These are phyloP conservation scores for Metarhizium rileyi DNA, from an alignment of 2,329 filamentous ascomycete genomes.

Conservation along the genomic window DNA sequence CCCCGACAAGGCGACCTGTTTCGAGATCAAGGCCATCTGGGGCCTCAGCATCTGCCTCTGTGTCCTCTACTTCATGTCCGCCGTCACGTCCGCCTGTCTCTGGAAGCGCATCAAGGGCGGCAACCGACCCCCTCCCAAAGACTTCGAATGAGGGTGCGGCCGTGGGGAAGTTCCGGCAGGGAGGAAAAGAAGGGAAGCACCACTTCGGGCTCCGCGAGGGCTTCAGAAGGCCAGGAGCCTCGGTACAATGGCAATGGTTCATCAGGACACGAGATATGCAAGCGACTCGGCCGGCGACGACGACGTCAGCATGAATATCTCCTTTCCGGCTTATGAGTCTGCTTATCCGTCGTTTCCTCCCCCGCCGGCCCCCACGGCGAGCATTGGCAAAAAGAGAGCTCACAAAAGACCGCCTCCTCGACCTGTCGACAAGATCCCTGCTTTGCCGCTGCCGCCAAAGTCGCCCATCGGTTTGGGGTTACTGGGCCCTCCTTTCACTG, in stretches of 20 bases:
- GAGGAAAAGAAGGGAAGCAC: background rate
- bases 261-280: conserved; percentile 20
- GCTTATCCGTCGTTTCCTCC: conserved; percentile 20
- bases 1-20: conserved; percentile 55
- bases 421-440: conserved; percentile 19
- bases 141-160: conserved; percentile 41
- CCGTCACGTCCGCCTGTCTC: conserved; percentile 47
- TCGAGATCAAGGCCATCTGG: conserved; percentile 82
- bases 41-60: conserved; percentile 72
- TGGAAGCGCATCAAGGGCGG: conserved; percentile 48
- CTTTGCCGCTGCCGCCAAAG: conserved; percentile 14
- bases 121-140: conserved; percentile 28
- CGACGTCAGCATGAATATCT: conserved; percentile 17
- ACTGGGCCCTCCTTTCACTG: conserved; percentile 7
- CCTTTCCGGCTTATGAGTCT: conserved; percentile 7
- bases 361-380: conserved; percentile 25
- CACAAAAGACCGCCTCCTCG: conserved; percentile 14
- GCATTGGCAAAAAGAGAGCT: conserved; percentile 15
- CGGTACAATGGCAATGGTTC: conserved; percentile 27
- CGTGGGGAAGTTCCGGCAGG: conserved; percentile 25
- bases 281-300: conserved; percentile 22
- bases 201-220: conserved; percentile 9
- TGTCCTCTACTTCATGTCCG: conserved; percentile 57
- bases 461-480: conserved; percentile 2
- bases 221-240: conserved; percentile 22